Percentiles rank a stretch among this genome's conserved stretches.
Conservation (phyloP, 2,329 filamentous ascomycete genomes). For the Blastomyces silverae region DNA sequence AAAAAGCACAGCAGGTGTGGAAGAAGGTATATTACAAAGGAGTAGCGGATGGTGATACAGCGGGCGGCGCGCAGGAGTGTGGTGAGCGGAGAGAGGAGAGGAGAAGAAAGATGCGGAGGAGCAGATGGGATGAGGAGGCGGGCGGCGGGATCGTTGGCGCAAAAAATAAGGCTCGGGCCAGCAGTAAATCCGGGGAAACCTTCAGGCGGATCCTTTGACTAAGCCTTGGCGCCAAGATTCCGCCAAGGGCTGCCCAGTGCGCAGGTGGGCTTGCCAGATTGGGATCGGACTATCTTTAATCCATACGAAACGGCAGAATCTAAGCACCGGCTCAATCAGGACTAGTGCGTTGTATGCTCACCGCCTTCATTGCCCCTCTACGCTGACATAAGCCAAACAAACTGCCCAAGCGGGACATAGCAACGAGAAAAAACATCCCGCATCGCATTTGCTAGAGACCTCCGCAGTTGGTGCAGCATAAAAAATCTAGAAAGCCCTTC, state of each 20-base stretch:
- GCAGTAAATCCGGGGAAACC: conserved; percentile 15
- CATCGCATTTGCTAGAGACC: neutral
- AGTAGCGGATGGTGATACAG: neutral
- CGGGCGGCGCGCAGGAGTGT: neutral
- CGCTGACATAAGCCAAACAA: conserved; percentile 13
- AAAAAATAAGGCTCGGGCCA: conserved; percentile 6
- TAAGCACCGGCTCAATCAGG: neutral
- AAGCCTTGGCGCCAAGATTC: neutral
- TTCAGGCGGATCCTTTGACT: conserved; percentile 8
- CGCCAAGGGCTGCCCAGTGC: neutral
- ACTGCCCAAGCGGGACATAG: conserved; percentile 6
- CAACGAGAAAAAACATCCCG: conserved; percentile 6
- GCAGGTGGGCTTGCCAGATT: neutral
- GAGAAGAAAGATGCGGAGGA: neutral
- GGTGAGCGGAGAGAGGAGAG: neutral
- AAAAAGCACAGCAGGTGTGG: neutral
- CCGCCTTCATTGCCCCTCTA: conserved; percentile 10
- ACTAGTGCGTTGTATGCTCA: neutral
- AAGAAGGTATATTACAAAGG: neutral
- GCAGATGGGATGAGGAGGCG: neutral
- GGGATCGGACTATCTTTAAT: neutral
- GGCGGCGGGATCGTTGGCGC: neutral
- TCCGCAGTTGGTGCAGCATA: neutral
- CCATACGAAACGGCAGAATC: conserved; percentile 4
- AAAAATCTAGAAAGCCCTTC: neutral